A percentile compares a stretch with the other conserved stretches of the same genome.
phyloP scores from a whole-genome alignment of 345 rosid genomes.

The Rubroshorea leprosula region DNA sequence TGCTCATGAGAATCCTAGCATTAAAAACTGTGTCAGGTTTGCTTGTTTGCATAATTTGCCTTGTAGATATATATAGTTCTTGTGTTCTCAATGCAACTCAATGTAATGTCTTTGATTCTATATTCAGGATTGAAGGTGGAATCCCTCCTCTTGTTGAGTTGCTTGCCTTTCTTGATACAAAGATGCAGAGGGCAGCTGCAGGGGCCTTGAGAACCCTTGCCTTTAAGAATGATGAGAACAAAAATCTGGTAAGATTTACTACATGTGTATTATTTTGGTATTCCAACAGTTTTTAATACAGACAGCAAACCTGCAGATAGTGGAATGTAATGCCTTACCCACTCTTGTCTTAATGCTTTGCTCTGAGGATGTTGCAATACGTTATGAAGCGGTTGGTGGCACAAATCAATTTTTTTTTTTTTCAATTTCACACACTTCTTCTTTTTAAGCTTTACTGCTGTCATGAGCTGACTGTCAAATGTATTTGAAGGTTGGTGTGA shows the following conservation, averaged over 20 bases:
- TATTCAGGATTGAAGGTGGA: constrained; percentile 61
- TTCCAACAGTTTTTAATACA: constrained; percentile 8
- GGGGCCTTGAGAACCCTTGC: constrained; percentile 69
- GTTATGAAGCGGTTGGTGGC: constrained; percentile 62
- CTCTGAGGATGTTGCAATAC: constrained; percentile 55
- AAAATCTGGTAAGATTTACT: constrained; percentile 39
- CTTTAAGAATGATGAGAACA: constrained; percentile 68
- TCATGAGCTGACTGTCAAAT: constrained; percentile 17
- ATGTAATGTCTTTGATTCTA: constrained; percentile 4
- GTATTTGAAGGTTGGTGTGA: constrained; percentile 56
- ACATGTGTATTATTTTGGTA: neutral
- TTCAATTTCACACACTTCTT: neutral
- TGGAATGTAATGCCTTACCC: constrained; percentile 58
- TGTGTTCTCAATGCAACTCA: neutral
- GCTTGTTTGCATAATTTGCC: neutral
- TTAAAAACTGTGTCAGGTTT: constrained; percentile 64
- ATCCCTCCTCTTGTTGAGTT: constrained; percentile 70
- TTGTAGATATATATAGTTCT: neutral
- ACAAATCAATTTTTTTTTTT: constrained; percentile 8
- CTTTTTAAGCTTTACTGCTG: constrained; percentile 9
- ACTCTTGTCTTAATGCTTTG: constrained; percentile 61
- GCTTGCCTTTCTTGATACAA: constrained; percentile 41
- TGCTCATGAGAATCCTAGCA: constrained; percentile 63
- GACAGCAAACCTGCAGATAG: constrained; percentile 48
- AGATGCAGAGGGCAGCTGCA: constrained; percentile 85